A percentile compares a stretch with the other conserved stretches of the same genome.
Conservation (phyloP, 2,329 filamentous ascomycete genomes). For the Scedosporium dehoogii region DNA sequence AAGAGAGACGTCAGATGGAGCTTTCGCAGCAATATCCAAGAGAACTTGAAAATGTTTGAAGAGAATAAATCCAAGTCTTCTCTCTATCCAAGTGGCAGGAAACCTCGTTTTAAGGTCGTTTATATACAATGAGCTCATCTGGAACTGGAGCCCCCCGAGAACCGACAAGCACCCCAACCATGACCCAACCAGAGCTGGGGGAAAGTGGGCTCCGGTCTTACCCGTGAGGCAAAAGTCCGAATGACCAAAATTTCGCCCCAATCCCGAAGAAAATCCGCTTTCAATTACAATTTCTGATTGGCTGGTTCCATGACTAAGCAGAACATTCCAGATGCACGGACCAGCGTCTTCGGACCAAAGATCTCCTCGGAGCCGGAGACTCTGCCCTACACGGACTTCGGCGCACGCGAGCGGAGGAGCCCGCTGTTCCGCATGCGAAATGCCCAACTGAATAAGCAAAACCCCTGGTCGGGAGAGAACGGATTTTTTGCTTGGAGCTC, state of each 20-base stretch:
- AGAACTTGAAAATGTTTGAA: background rate
- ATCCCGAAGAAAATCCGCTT: background rate
- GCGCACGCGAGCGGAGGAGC: background rate
- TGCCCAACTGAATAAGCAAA: background rate
- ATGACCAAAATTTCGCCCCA: background rate
- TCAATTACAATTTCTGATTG: background rate
- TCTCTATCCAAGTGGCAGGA: background rate
- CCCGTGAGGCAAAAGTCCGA: background rate
- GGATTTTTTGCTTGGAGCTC: background rate
- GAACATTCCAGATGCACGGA: background rate
- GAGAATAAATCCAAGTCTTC: background rate
- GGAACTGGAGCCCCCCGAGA: background rate
- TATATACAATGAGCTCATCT: background rate
- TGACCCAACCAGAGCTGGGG: background rate
- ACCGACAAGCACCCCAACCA: background rate
- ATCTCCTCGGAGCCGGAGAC: background rate
- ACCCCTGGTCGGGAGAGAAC: background rate
- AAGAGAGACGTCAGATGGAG: background rate
- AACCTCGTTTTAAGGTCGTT: background rate
- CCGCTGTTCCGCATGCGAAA: background rate
- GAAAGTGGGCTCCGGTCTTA: background rate
- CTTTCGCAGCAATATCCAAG: background rate
- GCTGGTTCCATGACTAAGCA: background rate
- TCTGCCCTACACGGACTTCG: slow-evolving; percentile 3
- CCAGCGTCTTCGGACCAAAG: background rate